Evolutionary conservation across 441 rosid genomes (phyloP), one percentile per base, ranked within the genome.

Genomic region (Erodium moschatum): DNA sequence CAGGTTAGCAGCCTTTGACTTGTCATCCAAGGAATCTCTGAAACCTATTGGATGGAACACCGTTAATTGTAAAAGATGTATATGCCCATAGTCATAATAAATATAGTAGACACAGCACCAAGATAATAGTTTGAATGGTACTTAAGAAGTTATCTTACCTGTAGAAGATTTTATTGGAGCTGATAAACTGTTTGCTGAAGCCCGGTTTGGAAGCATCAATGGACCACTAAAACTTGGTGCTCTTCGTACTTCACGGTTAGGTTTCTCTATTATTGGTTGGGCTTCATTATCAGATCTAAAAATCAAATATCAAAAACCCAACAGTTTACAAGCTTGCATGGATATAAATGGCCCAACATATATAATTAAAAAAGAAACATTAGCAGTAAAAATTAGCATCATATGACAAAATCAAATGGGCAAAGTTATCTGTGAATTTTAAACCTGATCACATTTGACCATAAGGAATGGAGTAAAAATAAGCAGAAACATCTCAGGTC

Each of bases 191-290:
- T 95, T 92, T 33, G 99, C 91, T 48, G 99, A 95, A 74, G 99
- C 99, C 70, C 97, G 85, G 71, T 80, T 95, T 69, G 99, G 84
- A 80, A 95, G 97, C 89, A 80, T 87, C 75, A 92, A 76, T 64
- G 98, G 99, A 75, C 98, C 98, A 73, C 99, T 92, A 78, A 95
- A 87, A 81, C 93, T 92, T 16, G 98, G 97, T 69, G 82, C 87
- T 82, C 82, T 89, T 63, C 86, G 86, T 71, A 76, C 80, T 66
- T 85, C 89, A 70, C 67, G 78, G 71, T 69, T 79, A 33, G 38
- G 38, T 33, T 33, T 33, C 38, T 33, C 38, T 33, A 33, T 33
- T 33, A 33, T 33, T 33, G 64, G 84, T 73, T 78, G 87, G 58
- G 16, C 85, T 74, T 89, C 27, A 24, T 24, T 24, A 24, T 24